Percentiles rank a stretch among this genome's conserved stretches.
Conservation (phyloP, 768 basidiomycete species). For the Termitomyces sp. region DNA sequence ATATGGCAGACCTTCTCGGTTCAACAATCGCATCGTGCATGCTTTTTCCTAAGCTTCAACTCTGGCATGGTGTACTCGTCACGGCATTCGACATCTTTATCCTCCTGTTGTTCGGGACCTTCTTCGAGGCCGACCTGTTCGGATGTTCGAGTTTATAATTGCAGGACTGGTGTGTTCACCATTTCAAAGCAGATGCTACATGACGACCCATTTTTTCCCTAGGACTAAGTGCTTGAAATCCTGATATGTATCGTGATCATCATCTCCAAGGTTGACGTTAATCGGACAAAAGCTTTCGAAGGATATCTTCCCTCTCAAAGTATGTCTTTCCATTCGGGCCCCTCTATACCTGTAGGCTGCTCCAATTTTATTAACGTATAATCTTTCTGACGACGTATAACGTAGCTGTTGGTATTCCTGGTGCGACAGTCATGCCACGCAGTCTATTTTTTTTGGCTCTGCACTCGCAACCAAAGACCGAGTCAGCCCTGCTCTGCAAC, state of each 20-base stretch:
- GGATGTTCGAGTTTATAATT: constrained; percentile 43
- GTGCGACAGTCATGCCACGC: constrained; percentile 89
- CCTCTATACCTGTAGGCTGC: constrained; percentile 57
- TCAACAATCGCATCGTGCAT: constrained; percentile 78
- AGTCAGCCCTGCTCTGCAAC: too few relatives aligned
- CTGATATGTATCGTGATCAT: constrained; percentile 77
- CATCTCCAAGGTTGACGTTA: constrained; percentile 61
- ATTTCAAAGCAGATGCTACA: background rate
- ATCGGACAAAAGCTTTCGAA: constrained; percentile 69
- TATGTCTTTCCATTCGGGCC: constrained; percentile 49
- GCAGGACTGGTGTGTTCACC: constrained; percentile 45
- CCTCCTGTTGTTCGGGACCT: constrained; percentile 73
- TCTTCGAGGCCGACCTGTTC: constrained; percentile 51
- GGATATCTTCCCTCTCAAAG: constrained; percentile 79
- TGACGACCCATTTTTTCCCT: background rate
- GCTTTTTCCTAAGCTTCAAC: constrained; percentile 61
- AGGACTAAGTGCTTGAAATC: constrained; percentile 26
- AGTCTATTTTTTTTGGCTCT: too few relatives aligned
- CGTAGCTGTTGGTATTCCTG: constrained; percentile 65
- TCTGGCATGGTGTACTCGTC: constrained; percentile 68
- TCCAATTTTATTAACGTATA: background rate
- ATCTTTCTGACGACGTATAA: background rate
- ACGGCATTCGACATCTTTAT: constrained; percentile 67
- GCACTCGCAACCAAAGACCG: too few relatives aligned
- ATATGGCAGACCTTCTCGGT: constrained; percentile 77